Evolutionary conservation across 331 rosid species (phyloP), one percentile per base, ranked within the genome.

Genomic region (Erythrophleum ivorense): DNA sequence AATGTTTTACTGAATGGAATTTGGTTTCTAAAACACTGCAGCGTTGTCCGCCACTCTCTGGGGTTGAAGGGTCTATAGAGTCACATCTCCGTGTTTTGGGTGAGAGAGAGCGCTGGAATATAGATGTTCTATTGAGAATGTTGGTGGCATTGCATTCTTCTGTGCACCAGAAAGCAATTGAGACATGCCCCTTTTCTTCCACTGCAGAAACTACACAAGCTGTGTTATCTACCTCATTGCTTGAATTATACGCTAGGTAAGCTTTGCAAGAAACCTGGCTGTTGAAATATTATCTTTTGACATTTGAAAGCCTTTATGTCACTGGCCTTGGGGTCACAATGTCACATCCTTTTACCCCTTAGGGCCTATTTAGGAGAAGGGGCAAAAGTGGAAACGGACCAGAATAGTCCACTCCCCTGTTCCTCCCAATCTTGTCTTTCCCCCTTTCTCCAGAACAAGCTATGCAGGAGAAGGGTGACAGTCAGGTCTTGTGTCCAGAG

Each of bases 21-120:
- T 73, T 53, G 15, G 57, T 62, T 21, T 70, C 57, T 71, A 78
- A 78, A 80, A 78, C 18, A 67, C 82, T 77, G 86, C 92, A 96
- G 98, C 92, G 85, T 58, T 94, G 97, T 67, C 94, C 99, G 24
- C 99, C 99, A 19, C 95, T 94, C 84, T 96, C 98, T 24, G 98
- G 99, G 5, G 98, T 96, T 87, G 99, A 96, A 88, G 97, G 97
- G 80, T 96, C 97, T 60, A 80, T 91, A 81, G 99, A 96, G 88
- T 94, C 99, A 7, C 86, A 89, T 90, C 92, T 96, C 88, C 98
- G 79, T 82, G 92, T 87, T 79, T 91, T 96, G 79, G 97, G 99
- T 57, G 99, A 96, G 85, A 86, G 94, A 73, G 99, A 96, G 82
- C 95, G 97, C 71, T 96, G 98, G 99, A 96, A 89, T 82, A 86